Percentiles rank a stretch among this genome's conserved stretches.
These are phyloP conservation scores for Gymnopilus dilepis DNA, from an alignment of 768 basidiomycete species.

Conservation along the genomic window DNA sequence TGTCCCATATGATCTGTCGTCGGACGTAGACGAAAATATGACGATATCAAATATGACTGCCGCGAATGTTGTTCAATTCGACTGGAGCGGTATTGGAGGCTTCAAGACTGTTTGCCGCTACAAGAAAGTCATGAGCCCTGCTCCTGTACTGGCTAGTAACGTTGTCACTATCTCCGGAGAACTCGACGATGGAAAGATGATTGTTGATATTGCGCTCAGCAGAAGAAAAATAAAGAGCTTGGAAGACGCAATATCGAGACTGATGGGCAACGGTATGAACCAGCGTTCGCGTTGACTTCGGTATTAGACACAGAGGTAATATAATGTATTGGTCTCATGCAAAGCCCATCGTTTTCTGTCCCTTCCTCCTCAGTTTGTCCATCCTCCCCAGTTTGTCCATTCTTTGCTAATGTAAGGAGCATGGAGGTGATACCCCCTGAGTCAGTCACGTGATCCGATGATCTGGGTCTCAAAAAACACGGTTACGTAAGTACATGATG, in stretches of 20 bases:
- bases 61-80: slow-evolving; percentile 42
- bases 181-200: slow-evolving; percentile 38
- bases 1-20: slow-evolving; percentile 29
- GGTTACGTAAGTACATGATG: too few relatives aligned
- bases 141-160: slow-evolving; percentile 36
- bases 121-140: slow-evolving; percentile 38
- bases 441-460: too few relatives aligned
- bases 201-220: slow-evolving; percentile 40
- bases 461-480: too few relatives aligned
- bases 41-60: slow-evolving; percentile 43
- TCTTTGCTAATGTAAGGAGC: too few relatives aligned
- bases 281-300: too few relatives aligned
- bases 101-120: slow-evolving; percentile 41
- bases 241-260: neutral
- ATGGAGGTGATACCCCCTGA: too few relatives aligned
- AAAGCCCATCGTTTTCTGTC: too few relatives aligned
- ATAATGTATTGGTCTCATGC: too few relatives aligned
- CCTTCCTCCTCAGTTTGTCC: too few relatives aligned
- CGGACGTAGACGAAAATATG: slow-evolving; percentile 37
- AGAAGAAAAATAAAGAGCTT: neutral
- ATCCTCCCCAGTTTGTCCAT: too few relatives aligned
- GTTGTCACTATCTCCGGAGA: slow-evolving; percentile 41
- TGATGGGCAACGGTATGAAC: neutral
- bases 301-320: too few relatives aligned
- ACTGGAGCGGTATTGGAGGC: slow-evolving; percentile 39